Evolutionary conservation across 768 basidiomycete genomes (phyloP), one percentile per base, ranked within the genome.

Genomic region (Suillus occidentalis): DNA sequence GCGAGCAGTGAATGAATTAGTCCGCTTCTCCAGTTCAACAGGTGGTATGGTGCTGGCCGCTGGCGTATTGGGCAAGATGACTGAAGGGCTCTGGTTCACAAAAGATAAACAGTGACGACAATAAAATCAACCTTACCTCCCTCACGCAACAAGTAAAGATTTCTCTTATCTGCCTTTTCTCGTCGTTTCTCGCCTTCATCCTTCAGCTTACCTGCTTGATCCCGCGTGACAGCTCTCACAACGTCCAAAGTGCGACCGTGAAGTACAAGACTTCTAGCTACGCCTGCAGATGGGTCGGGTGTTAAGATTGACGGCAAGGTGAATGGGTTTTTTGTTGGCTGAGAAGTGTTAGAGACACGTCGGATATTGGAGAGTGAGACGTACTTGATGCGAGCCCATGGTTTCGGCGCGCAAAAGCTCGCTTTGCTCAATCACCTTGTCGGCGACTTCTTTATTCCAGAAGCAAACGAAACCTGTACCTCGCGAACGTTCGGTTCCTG

Each of bases 391-490:
- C 22, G 76, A 76, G 20, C 87, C 87, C 10, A 83, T 82, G 0
- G 87, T 89, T 75, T 94, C 91, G 36, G 80, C 69, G 22, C 85
- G 85, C 6, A 94, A 77, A 6, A 89, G 79, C 31, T 92, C 88
- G 65, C 94, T 91, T 72, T 95, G 92, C 62, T 88, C 82, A 28
- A 99, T 83, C 10, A 88, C 94, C 65, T 87, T 88, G 72, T 96
- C 89, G 18, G 96, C 96, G 67, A 96, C 91, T 67, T 88, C 91
- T 66, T 85, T 87, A 64, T 96, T 94, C 95, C 97, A 98, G 78
- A 97, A 98, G 75, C 95, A 98, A 2, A 90, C 95, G 73, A 99
- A 99, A 4, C 95, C 97, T 7, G 95, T 97, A 31, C 97, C 97
- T 55, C 95, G 84, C 28, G 97, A 95, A 55, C 95, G 89, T 20